Evolutionary conservation across 2,329 filamentous ascomycete species (phyloP).

Genomic region (Macrophomina phaseolina): DNA sequence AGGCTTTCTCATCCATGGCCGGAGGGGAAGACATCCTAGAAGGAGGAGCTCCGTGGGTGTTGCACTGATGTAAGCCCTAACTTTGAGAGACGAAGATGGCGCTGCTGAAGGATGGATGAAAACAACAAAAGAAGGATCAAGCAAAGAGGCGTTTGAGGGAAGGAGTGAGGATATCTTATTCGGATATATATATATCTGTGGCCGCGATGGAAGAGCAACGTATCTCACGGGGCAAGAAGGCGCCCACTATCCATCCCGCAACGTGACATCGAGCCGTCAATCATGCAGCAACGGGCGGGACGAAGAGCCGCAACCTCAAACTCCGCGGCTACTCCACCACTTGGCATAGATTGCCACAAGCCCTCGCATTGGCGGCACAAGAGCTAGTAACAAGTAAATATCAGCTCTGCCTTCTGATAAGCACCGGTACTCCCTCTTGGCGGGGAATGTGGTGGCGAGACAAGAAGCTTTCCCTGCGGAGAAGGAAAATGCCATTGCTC

Average conservation of each 20-base stretch:
- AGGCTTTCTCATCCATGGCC: not conserved
- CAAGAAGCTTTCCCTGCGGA: not conserved
- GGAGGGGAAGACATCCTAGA: not conserved
- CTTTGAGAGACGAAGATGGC: no score
- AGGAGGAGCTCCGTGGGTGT: not conserved
- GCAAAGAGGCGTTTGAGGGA: no score
- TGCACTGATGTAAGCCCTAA: no score
- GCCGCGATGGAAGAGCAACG: not conserved
- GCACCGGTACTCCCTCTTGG: not conserved
- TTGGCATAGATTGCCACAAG: slow-evolving; percentile 16
- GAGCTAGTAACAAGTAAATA: not conserved
- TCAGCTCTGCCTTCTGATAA: slow-evolving; percentile 11
- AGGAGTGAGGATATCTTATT: no score
- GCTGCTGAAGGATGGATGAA: no score
- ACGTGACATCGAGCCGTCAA: not conserved
- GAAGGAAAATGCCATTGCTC: not conserved
- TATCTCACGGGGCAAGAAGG: not conserved
- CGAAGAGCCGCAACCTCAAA: not conserved
- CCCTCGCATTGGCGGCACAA: slow-evolving; percentile 10
- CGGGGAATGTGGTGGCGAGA: slow-evolving; percentile 4
- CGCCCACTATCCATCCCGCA: not conserved
- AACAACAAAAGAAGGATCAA: no score
- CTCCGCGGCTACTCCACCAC: not conserved
- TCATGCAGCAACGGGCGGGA: not conserved
- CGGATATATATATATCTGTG: not conserved